These are phyloP conservation scores for Pythium periplocum DNA, from an alignment of 352 stramenopile genomes.

Conservation along the genomic window DNA sequence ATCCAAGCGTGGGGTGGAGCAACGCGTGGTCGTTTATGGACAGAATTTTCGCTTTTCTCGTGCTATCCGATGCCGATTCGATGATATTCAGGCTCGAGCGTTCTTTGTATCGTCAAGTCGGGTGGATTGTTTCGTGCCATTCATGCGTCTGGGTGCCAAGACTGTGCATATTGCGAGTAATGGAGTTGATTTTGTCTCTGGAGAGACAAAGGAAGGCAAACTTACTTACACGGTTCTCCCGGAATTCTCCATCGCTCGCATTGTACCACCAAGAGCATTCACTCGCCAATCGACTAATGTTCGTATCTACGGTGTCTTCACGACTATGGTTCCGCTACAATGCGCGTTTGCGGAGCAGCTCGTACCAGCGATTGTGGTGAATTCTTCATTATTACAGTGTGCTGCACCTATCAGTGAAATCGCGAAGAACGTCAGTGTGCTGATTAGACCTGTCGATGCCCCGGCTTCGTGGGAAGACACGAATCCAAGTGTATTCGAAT, in stretches of 20 bases:
- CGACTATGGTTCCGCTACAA: neutral
- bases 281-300: constrained; percentile 2
- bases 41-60: constrained; percentile 46
- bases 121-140: constrained; percentile 56
- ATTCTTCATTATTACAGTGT: constrained; percentile 1
- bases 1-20: constrained; percentile 4
- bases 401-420: neutral
- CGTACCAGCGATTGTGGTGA: constrained; percentile 2
- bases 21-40: constrained; percentile 28
- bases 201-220: neutral
- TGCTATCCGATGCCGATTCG: constrained; percentile 40
- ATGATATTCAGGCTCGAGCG: constrained; percentile 17
- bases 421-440: neutral
- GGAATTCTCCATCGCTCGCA: constrained; percentile 4
- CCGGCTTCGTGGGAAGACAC: constrained; percentile 1
- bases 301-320: constrained; percentile 16
- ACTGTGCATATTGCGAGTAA: constrained; percentile 52
- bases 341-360: constrained; percentile 2
- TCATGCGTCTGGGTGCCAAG: constrained; percentile 31
- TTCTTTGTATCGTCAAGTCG: constrained; percentile 37
- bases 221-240: constrained; percentile 9
- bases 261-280: constrained; percentile 4
- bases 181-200: constrained; percentile 35
- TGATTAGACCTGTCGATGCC: neutral
- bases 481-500: neutral